A percentile compares a stretch with the other conserved stretches of the same genome.
Evolutionary conservation across 2,329 filamentous ascomycete species (phyloP).

Genomic region (Drechslerella coelobrocha): DNA sequence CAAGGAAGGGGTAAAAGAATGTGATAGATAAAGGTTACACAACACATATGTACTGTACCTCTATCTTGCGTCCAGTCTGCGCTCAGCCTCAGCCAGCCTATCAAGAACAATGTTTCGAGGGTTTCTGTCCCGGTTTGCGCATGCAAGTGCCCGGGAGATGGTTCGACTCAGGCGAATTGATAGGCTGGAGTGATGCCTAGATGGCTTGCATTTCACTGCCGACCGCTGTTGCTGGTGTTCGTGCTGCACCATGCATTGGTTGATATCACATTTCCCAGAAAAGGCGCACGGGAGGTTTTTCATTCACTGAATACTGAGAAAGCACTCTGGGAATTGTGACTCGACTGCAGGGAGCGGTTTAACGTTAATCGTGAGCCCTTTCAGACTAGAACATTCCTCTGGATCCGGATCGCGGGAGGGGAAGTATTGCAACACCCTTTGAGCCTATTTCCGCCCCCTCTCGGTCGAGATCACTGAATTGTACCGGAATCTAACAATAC

Average conservation of each 20-base stretch:
- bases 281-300: no score
- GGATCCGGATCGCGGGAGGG: not conserved
- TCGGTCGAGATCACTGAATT: not conserved
- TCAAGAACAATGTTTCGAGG: not conserved
- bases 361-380: no score
- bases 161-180: not conserved
- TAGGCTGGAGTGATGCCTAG: no score
- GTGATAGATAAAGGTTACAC: constrained; percentile 47
- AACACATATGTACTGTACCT: constrained; percentile 23
- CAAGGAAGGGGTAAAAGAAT: constrained; percentile 10
- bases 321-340: no score
- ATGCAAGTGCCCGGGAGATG: not conserved
- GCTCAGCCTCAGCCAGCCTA: not conserved
- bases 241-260: no score
- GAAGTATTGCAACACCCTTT: not conserved
- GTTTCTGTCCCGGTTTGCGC: constrained; percentile 5
- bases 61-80: not conserved
- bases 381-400: not conserved
- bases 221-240: no score
- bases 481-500: not conserved
- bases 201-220: no score
- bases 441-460: not conserved
- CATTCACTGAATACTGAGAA: no score
- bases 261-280: no score
- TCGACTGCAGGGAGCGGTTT: no score